Base-by-base conservation (phyloP, 164 flowering plant species). In the Magnolia sinica region DNA sequence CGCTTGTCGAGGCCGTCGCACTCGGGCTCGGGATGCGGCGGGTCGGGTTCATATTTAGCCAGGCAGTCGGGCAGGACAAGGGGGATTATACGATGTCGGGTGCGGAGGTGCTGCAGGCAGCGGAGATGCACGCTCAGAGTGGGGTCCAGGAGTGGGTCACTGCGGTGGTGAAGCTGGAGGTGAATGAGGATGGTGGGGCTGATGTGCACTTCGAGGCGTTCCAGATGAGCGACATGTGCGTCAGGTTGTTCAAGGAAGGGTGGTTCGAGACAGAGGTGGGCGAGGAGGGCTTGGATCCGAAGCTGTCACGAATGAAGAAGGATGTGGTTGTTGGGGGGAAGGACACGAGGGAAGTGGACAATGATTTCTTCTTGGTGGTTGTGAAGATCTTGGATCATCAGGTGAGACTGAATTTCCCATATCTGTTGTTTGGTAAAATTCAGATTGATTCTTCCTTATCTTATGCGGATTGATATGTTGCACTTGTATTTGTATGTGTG, bases 91-190 rank as follows among this genome's bases (percentile, higher is more conserved):
- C 97, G 0, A 45, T 95, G 89, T 91, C 97, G 22, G 88, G 82
- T 71, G 68, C 79, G 74, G 98, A 93, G 89, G 81, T 95, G 31
- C 74, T 92, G 20, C 98, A 92, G 86, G 97, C 98, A 2, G 92
- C 82, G 4, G 92, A 90, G 83, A 79, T 90, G 63, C 98, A 95
- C 19, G 90, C 88, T 0, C 93, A 92, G 86, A 88, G 96, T 59
- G 97, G 82, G 64, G 66, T 95, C 79, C 88, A 90, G 89, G 98
- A 95, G 88, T 95, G 98, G 98, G 96, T 95, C 45, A 95, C 98
- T 0, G 97, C 94, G 0, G 72, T 93, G 64, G 98, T 93, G 81
- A 93, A 95, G 81, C 70, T 95, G 74, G 89, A 90, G 86, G 98
- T 92, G 75, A 89, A 87, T 79, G 98, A 92, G 82, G 97, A 95